Percentiles rank a stretch among this genome's conserved stretches.
Evolutionary conservation across 768 basidiomycete species (phyloP).

Genomic region (Tricholoma sp.): DNA sequence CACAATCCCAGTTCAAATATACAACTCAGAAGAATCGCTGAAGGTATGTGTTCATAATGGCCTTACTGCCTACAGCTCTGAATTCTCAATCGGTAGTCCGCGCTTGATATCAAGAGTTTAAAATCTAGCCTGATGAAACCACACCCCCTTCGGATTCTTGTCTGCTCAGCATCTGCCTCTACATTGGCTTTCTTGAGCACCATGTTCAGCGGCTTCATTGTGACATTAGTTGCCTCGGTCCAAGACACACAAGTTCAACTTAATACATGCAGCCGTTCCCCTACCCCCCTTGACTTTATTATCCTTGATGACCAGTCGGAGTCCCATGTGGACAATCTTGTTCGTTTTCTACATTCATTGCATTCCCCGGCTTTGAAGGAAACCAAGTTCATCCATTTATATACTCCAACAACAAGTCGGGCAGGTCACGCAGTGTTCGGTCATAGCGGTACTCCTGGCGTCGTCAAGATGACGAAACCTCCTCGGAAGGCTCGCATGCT

Average conservation of each 20-base stretch:
- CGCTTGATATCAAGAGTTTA: slow-evolving; percentile 41
- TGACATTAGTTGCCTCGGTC: slow-evolving; percentile 38
- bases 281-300: slow-evolving; percentile 52
- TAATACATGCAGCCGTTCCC: slow-evolving; percentile 20
- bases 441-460: slow-evolving; percentile 45
- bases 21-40: slow-evolving; percentile 49
- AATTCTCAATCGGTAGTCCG: slow-evolving; percentile 28
- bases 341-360: slow-evolving; percentile 40
- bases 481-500: slow-evolving; percentile 56
- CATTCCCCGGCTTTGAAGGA: slow-evolving; percentile 34
- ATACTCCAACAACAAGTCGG: slow-evolving; percentile 63
- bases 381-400: slow-evolving; percentile 66
- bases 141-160: slow-evolving; percentile 42
- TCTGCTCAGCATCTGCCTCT: slow-evolving; percentile 55
- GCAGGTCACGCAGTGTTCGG: slow-evolving; percentile 47
- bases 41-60: slow-evolving; percentile 35
- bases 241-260: slow-evolving; percentile 43
- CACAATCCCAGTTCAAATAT: slow-evolving; percentile 60
- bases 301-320: slow-evolving; percentile 67
- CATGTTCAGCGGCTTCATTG: slow-evolving; percentile 51
- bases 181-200: slow-evolving; percentile 52
- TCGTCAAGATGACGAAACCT: slow-evolving; percentile 69
- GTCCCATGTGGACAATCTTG: slow-evolving; percentile 50
- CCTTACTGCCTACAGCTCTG: neutral
- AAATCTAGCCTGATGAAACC: slow-evolving; percentile 43